A percentile compares a stretch with the other conserved stretches of the same genome.
Conservation (phyloP, 495 filamentous ascomycete species). For the Immersiella caudata region DNA sequence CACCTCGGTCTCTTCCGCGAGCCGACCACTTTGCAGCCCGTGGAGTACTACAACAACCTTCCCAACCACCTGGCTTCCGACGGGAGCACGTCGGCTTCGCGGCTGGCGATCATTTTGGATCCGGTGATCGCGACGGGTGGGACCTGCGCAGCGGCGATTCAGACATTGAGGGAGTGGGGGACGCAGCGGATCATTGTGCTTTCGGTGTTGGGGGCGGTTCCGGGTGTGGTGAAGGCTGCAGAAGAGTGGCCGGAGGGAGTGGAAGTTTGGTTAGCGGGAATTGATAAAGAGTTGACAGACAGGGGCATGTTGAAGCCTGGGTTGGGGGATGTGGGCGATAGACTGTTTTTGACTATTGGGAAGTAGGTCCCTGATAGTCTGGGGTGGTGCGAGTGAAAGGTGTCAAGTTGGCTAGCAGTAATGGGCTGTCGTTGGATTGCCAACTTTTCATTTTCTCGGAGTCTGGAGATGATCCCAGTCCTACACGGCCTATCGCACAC, state of each 20-base stretch:
- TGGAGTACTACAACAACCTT: conserved; percentile 99
- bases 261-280: conserved; percentile 79
- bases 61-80: conserved; percentile 62
- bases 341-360: conserved; percentile 89
- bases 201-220: conserved; percentile 69
- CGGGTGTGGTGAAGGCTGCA: conserved; percentile 68
- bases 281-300: conserved; percentile 72
- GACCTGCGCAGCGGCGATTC: conserved; percentile 85
- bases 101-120: conserved; percentile 82
- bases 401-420: not conserved
- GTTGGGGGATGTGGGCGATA: conserved; percentile 87
- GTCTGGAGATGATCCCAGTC: too few species aligned
- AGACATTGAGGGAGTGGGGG: conserved; percentile 88
- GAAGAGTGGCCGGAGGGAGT: conserved; percentile 73
- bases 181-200: conserved; percentile 77
- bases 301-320: conserved; percentile 91
- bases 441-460: not conserved
- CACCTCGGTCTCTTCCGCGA: conserved; percentile 95
- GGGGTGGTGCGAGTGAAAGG: not conserved
- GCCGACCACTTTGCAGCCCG: conserved; percentile 77
- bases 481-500: not conserved
- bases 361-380: conserved; percentile 57
- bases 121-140: conserved; percentile 93
- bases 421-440: not conserved
- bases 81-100: conserved; percentile 39